Percentiles rank a stretch among this genome's conserved stretches.
Evolutionary conservation across 805 yeast genomes (phyloP).

Genomic region (Scheffersomyces amazonensis): DNA sequence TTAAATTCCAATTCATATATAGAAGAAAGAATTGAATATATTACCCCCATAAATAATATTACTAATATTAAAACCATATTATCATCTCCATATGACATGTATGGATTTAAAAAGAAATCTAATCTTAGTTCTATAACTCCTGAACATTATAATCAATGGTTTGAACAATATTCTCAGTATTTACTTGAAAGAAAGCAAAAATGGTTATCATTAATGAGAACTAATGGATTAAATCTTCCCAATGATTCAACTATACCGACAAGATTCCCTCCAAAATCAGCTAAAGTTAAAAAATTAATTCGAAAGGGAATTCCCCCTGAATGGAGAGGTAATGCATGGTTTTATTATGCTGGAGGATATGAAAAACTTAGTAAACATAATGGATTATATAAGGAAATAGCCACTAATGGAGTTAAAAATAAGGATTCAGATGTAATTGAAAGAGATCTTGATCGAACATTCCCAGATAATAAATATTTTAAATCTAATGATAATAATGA

Average conservation of each 20-base stretch:
- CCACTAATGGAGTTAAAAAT: slow-evolving; percentile 52
- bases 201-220: slow-evolving; percentile 69
- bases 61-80: slow-evolving; percentile 8
- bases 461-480: slow-evolving; percentile 89
- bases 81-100: slow-evolving; percentile 52
- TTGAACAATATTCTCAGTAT: slow-evolving; percentile 62
- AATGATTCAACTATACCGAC: slow-evolving; percentile 40
- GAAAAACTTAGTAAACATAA: slow-evolving; percentile 64
- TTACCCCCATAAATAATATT: background rate
- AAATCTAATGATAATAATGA: slow-evolving; percentile 34
- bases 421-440: slow-evolving; percentile 91
- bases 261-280: slow-evolving; percentile 75
- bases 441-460: slow-evolving; percentile 88
- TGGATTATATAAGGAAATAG: slow-evolving; percentile 72
- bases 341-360: slow-evolving; percentile 85
- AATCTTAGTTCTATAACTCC: slow-evolving; percentile 44
- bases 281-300: slow-evolving; percentile 74
- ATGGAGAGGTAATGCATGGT: slow-evolving; percentile 98
- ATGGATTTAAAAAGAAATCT: slow-evolving; percentile 79
- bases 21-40: slow-evolving; percentile 1
- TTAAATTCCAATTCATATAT: background rate
- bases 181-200: slow-evolving; percentile 64
- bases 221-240: slow-evolving; percentile 51
- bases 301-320: slow-evolving; percentile 95
- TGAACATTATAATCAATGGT: slow-evolving; percentile 72